A percentile compares a stretch with the other conserved stretches of the same genome.
phyloP scores from a whole-genome alignment of 306 rosid species.

The Rosa multiflora region DNA sequence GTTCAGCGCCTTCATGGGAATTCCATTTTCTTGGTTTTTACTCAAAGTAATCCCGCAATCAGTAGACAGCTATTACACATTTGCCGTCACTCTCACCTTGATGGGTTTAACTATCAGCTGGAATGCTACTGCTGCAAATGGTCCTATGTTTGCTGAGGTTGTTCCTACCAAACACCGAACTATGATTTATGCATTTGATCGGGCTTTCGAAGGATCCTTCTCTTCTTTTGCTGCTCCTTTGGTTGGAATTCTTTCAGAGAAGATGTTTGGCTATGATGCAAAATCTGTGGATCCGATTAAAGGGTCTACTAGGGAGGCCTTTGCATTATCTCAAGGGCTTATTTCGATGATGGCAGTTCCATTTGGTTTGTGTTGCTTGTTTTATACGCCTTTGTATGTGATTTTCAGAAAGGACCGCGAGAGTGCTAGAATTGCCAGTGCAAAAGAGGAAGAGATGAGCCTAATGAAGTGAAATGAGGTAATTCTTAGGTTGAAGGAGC shows the following conservation, averaged over 20 bases:
- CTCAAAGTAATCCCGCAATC: conserved; percentile 82
- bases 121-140: conserved; percentile 84
- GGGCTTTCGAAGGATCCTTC: conserved; percentile 94
- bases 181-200: conserved; percentile 94
- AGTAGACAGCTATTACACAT: conserved; percentile 58
- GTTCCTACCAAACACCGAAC: conserved; percentile 88
- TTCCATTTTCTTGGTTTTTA: conserved; percentile 86
- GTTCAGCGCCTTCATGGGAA: conserved; percentile 93
- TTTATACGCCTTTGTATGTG: conserved; percentile 76
- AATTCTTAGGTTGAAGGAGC: not conserved
- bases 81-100: conserved; percentile 63
- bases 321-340: conserved; percentile 89
- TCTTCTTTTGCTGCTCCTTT: conserved; percentile 95
- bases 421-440: conserved; percentile 43
- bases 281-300: conserved; percentile 61
- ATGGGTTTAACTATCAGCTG: conserved; percentile 98
- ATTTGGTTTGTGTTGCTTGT: conserved; percentile 88
- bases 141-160: conserved; percentile 93
- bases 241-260: conserved; percentile 94
- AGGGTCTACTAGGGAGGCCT: conserved; percentile 75
- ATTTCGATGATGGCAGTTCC: conserved; percentile 86
- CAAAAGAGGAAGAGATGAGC: conserved; percentile 65
- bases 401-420: conserved; percentile 73
- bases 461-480: not conserved
- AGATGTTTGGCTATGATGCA: conserved; percentile 74